These are phyloP conservation scores for Trichoderma asperelloides DNA, from an alignment of 495 filamentous ascomycete species.

Conservation along the genomic window DNA sequence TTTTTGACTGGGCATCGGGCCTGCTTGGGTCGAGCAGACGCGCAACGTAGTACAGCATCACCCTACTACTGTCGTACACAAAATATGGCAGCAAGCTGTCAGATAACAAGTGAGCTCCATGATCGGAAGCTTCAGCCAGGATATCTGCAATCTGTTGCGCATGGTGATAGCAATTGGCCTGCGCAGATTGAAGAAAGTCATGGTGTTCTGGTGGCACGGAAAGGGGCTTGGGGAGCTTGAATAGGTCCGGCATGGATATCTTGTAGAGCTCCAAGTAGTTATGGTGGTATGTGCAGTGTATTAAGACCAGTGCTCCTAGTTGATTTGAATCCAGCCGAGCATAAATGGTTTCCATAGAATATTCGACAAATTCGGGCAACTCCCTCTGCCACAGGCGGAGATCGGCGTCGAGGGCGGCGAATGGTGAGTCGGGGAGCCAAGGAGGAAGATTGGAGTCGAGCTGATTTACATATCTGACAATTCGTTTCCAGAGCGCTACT, in stretches of 20 bases:
- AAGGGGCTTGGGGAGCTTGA: neutral
- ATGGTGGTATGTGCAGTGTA: conserved; percentile 11
- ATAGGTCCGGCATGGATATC: conserved; percentile 4
- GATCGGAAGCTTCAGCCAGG: conserved; percentile 8
- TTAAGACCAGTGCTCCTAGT: conserved; percentile 7
- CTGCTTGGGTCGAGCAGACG: neutral
- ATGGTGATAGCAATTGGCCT: conserved; percentile 8
- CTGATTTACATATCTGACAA: conserved; percentile 4
- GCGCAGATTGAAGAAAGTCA: neutral
- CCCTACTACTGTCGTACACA: conserved; percentile 4
- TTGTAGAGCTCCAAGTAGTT: conserved; percentile 10
- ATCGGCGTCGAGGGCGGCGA: conserved; percentile 8
- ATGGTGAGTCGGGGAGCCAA: neutral
- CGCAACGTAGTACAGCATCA: conserved; percentile 11
- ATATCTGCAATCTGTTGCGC: conserved; percentile 8
- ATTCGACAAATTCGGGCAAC: conserved; percentile 9
- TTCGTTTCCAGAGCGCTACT: conserved; percentile 10
- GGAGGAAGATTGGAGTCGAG: neutral
- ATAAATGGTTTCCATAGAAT: conserved; percentile 9
- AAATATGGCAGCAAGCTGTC: conserved; percentile 6
- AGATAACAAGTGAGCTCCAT: neutral
- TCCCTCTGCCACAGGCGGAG: conserved; percentile 1
- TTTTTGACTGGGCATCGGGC: conserved; percentile 1
- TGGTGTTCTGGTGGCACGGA: conserved; percentile 7
- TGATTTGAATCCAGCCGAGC: conserved; percentile 9